Base-by-base conservation (phyloP, 1,284 basidiomycete genomes). In the Tilletia setariae region DNA sequence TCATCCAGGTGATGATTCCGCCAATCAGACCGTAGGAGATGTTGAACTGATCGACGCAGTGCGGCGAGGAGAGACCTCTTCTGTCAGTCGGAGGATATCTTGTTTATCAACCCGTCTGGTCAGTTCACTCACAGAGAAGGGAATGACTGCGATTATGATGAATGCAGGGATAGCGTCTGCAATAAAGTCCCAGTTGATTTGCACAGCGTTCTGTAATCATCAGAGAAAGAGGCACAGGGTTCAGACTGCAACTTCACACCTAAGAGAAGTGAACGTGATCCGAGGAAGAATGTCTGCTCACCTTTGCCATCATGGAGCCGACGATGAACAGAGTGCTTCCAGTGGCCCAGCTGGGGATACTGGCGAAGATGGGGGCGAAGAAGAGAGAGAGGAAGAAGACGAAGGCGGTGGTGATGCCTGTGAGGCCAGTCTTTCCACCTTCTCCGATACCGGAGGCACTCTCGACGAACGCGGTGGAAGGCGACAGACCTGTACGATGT, bases 1-100 rank as follows among this genome's bases (percentile, higher is more conserved):
- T 74, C 65, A 91, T 79, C 83, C 91, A 92, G 23, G 88, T 87
- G 64, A 86, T 68, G 70, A 93, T 86, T 64, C 91, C 92, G 0
- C 89, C 89, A 72, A 94, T 93, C 78, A 94, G 89, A 75, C 92
- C 92, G 82, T 94, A 93, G 35, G 92, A 91, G 79, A 94, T 93
- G 86, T 90, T 91, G 79, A 71, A 80, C 53, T 49, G 46, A n/a
- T n/a, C n/a, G n/a, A n/a, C n/a, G n/a, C n/a, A n/a, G n/a, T n/a
- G n/a, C n/a, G n/a, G n/a, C n/a, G n/a, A n/a, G n/a, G n/a, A n/a
- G n/a, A n/a, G n/a, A n/a, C n/a, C n/a, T n/a, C n/a, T n/a, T n/a
- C n/a, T 49, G 19, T 19, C 21, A 23, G 21, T 16, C 6, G 21
- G 46, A 49, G 21, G 19, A 16, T 49, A 4, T 4, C 16, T 6